Percentiles rank a stretch among this genome's conserved stretches.
Evolutionary conservation across 345 rosid genomes (phyloP).

Genomic region (Salix koriyanagi): DNA sequence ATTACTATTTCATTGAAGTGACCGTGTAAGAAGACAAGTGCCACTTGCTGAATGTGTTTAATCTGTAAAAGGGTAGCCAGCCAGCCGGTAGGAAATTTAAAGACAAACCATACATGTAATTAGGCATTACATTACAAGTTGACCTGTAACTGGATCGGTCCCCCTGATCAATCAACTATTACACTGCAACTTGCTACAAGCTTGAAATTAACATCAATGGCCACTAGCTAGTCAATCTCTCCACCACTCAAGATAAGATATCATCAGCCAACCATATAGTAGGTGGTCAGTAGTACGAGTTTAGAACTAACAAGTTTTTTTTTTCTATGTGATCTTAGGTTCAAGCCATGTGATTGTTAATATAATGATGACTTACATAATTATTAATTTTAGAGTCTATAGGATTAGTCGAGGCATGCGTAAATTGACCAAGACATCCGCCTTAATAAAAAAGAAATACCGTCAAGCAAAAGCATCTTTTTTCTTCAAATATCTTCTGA

Average conservation of each 20-base stretch:
- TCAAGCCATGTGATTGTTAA: rapidly evolving
- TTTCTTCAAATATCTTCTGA: background rate
- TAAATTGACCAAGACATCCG: too few species aligned
- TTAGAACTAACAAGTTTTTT: too few species aligned
- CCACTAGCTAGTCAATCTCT: background rate
- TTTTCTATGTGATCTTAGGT: too few species aligned
- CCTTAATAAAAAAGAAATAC: background rate
- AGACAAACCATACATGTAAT: background rate
- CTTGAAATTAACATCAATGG: background rate
- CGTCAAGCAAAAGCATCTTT: background rate
- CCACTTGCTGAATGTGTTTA: background rate
- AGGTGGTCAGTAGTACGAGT: too few species aligned
- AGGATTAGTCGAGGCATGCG: rapidly evolving
- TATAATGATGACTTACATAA: too few species aligned
- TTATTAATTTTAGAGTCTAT: too few species aligned
- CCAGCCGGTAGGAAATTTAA: background rate
- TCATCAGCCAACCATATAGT: too few species aligned
- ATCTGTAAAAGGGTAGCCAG: background rate
- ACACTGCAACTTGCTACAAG: background rate
- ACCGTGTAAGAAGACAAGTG: background rate
- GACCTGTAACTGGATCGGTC: background rate
- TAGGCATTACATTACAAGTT: background rate
- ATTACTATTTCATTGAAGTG: too few species aligned
- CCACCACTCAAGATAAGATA: background rate
- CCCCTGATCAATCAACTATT: background rate